Conservation (phyloP, 176 grass and related monocot species). For the Oropetium thomaeum region DNA sequence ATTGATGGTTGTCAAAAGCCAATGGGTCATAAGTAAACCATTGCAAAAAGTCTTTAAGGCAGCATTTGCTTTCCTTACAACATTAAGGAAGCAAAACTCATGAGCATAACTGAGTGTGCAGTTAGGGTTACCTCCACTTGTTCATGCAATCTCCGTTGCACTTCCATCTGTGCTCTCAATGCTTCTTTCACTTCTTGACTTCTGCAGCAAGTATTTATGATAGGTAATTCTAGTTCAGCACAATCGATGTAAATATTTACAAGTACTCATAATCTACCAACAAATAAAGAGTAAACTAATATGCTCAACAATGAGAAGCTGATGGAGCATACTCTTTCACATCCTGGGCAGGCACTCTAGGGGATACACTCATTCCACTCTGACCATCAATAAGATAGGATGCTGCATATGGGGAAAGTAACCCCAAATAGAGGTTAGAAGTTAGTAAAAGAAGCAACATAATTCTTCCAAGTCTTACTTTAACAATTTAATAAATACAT, state of each 20-base stretch:
- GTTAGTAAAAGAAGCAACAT: background rate
- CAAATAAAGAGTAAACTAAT: background rate
- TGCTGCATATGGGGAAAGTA: slow-evolving; percentile 42
- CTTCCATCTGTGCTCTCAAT: slow-evolving; percentile 89
- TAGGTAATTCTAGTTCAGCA: slow-evolving; percentile 22
- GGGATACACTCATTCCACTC: slow-evolving; percentile 73
- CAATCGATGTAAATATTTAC: background rate
- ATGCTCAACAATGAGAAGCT: background rate
- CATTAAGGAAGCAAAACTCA: background rate
- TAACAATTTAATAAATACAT: background rate
- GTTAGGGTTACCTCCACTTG: slow-evolving; percentile 80
- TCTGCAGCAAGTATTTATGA: slow-evolving; percentile 36
- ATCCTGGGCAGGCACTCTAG: slow-evolving; percentile 75
- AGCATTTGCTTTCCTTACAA: slow-evolving; percentile 3
- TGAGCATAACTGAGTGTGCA: background rate
- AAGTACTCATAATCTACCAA: background rate
- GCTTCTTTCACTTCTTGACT: slow-evolving; percentile 76
- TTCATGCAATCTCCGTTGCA: slow-evolving; percentile 92
- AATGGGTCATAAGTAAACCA: too few relatives aligned
- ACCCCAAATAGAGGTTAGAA: slow-evolving; percentile 19
- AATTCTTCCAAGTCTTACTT: slow-evolving; percentile 6
- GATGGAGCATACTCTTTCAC: slow-evolving; percentile 71
- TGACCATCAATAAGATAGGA: slow-evolving; percentile 85
- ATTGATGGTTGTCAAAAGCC: background rate
- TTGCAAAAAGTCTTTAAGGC: slow-evolving; percentile 3